Percentiles rank a stretch among this genome's conserved stretches.
Conservation (phyloP, 2,329 filamentous ascomycete species). For the Apiospora rasikravindrae region DNA sequence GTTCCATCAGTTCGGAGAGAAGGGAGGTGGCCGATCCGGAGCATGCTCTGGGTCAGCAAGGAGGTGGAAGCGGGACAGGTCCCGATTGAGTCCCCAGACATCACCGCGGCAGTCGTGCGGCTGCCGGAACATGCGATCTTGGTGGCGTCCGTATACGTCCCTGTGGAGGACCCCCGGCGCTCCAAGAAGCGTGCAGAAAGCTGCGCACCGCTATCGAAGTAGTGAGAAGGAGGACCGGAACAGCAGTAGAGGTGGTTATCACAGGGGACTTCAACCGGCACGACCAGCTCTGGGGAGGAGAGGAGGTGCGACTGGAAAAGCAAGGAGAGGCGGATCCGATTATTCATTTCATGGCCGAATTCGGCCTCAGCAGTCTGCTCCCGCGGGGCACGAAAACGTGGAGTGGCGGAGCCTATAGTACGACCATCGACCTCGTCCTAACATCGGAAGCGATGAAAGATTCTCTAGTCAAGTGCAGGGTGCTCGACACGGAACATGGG, state of each 20-base stretch:
- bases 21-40: constrained; percentile 7
- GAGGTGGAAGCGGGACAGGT: constrained; percentile 11
- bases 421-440: constrained; percentile 36
- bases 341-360: constrained; percentile 42
- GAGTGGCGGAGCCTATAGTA: constrained; percentile 30
- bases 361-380: constrained; percentile 40
- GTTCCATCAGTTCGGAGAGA: constrained; percentile 6
- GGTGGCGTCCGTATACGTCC: neutral
- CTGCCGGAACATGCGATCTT: neutral
- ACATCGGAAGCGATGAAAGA: constrained; percentile 29
- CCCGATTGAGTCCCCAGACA: neutral
- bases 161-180: neutral
- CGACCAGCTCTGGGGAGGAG: constrained; percentile 35
- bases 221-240: neutral
- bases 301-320: constrained; percentile 41
- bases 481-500: constrained; percentile 28
- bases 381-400: constrained; percentile 42
- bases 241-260: constrained; percentile 3
- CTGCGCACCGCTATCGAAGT: neutral
- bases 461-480: constrained; percentile 24
- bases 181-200: constrained; percentile 4
- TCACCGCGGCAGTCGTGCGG: constrained; percentile 10
- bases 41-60: constrained; percentile 9
- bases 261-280: constrained; percentile 29
- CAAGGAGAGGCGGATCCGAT: constrained; percentile 44